These are phyloP conservation scores for Candida tetrigidarum DNA, from an alignment of 1,139 yeast genomes.

Conservation along the genomic window DNA sequence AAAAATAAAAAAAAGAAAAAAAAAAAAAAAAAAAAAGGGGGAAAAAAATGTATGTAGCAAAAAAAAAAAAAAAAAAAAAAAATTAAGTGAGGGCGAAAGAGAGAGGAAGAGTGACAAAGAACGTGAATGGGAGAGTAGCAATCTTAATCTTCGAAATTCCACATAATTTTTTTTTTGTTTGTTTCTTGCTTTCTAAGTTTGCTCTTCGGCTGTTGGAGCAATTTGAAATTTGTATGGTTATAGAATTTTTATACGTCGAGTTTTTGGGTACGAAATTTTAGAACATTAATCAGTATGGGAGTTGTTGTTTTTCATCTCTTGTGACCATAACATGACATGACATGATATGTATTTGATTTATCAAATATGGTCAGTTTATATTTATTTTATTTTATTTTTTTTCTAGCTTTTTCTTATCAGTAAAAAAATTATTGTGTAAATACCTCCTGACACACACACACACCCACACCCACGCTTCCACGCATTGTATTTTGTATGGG, in stretches of 20 bases:
- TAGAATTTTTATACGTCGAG: background rate
- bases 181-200: background rate
- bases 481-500: background rate
- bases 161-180: constrained; percentile 1
- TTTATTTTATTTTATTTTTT: background rate
- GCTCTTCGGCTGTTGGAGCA: background rate
- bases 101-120: no score
- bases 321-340: background rate
- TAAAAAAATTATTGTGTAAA: background rate
- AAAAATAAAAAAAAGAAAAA: no score
- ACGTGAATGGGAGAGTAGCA: constrained; percentile 1
- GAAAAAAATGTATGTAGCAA: no score
- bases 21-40: no score
- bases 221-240: background rate
- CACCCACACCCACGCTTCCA: no score
- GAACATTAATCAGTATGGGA: no score
- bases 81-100: no score
- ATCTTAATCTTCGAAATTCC: constrained; percentile 6
- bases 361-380: background rate
- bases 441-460: no score
- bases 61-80: background rate
- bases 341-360: background rate
- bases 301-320: no score
- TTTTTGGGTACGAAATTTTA: no score
- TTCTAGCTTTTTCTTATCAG: constrained; percentile 1